A percentile compares a stretch with the other conserved stretches of the same genome.
phyloP scores from a whole-genome alignment of 495 filamentous ascomycete genomes.

The Cercophora scortea region DNA sequence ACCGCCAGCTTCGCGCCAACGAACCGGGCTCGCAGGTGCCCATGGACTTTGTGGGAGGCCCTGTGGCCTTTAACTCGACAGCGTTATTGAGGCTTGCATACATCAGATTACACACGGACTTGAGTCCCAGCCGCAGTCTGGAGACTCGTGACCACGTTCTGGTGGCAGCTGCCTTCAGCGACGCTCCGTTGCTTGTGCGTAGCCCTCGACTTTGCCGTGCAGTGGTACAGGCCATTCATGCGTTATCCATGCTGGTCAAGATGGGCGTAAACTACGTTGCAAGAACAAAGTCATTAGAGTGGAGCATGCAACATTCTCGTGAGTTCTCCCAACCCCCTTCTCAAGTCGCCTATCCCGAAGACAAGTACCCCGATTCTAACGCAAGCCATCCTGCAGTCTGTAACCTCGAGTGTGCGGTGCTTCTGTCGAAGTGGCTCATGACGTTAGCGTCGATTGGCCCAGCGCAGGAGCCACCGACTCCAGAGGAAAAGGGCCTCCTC shows the following conservation, averaged over 20 bases:
- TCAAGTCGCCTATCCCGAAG: neutral
- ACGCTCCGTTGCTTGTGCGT: slow-evolving; percentile 50
- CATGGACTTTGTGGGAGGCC: slow-evolving; percentile 42
- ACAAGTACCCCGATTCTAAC: too few relatives aligned
- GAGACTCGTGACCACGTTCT: slow-evolving; percentile 54
- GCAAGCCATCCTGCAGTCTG: slow-evolving; percentile 33
- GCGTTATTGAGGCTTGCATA: slow-evolving; percentile 59
- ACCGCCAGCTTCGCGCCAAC: slow-evolving; percentile 29
- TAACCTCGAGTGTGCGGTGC: slow-evolving; percentile 62
- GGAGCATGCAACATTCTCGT: slow-evolving; percentile 64
- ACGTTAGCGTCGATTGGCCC: slow-evolving; percentile 36
- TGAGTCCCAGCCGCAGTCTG: slow-evolving; percentile 53
- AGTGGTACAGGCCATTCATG: slow-evolving; percentile 61
- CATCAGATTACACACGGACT: slow-evolving; percentile 60
- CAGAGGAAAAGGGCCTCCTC: slow-evolving; percentile 58
- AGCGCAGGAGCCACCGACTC: slow-evolving; percentile 32
- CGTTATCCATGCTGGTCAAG: slow-evolving; percentile 59
- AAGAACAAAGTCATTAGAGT: slow-evolving; percentile 58
- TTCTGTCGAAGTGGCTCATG: slow-evolving; percentile 49
- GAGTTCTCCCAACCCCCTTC: slow-evolving; percentile 13
- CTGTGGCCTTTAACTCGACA: slow-evolving; percentile 59
- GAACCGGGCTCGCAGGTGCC: slow-evolving; percentile 25
- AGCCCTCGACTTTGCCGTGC: slow-evolving; percentile 50
- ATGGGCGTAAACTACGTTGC: slow-evolving; percentile 62
- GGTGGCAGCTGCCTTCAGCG: slow-evolving; percentile 51